Evolutionary conservation across 768 basidiomycete species (phyloP).

Genomic region (Amanita rimosa): DNA sequence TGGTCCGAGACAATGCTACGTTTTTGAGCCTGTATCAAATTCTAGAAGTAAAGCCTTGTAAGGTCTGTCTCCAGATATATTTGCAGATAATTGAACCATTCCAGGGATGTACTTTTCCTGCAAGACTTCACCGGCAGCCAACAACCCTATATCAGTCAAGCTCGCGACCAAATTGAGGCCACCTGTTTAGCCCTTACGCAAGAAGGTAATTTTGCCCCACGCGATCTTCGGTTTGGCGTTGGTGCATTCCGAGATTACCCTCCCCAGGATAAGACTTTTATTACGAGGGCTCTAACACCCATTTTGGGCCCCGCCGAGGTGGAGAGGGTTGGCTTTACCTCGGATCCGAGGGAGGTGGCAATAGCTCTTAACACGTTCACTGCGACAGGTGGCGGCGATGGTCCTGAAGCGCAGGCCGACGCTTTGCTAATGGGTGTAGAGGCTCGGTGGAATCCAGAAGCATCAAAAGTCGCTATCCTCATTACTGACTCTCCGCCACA

Average conservation of each 20-base stretch:
- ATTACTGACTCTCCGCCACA: conserved; percentile 52
- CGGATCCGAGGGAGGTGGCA: conserved; percentile 10
- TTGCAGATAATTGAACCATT: background rate
- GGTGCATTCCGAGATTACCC: background rate
- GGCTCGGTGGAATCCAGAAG: conserved; percentile 36
- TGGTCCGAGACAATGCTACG: no score
- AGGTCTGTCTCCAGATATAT: background rate
- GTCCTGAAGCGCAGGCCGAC: conserved; percentile 47
- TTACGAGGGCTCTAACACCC: background rate
- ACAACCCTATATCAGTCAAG: background rate
- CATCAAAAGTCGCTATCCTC: conserved; percentile 42
- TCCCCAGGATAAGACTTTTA: conserved; percentile 12
- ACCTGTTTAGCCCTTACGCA: background rate
- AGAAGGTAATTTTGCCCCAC: background rate
- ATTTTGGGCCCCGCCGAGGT: background rate
- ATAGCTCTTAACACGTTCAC: conserved; percentile 27
- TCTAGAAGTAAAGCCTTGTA: background rate
- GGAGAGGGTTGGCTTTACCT: background rate
- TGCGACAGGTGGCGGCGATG: conserved; percentile 33
- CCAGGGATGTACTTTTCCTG: background rate
- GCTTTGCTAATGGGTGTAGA: conserved; percentile 36
- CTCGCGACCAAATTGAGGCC: background rate
- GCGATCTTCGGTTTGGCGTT: background rate
- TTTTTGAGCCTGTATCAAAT: no score
- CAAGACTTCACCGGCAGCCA: background rate